Evolutionary conservation across 257 asterid species (phyloP).

Genomic region (Lycium ferocissimum): DNA sequence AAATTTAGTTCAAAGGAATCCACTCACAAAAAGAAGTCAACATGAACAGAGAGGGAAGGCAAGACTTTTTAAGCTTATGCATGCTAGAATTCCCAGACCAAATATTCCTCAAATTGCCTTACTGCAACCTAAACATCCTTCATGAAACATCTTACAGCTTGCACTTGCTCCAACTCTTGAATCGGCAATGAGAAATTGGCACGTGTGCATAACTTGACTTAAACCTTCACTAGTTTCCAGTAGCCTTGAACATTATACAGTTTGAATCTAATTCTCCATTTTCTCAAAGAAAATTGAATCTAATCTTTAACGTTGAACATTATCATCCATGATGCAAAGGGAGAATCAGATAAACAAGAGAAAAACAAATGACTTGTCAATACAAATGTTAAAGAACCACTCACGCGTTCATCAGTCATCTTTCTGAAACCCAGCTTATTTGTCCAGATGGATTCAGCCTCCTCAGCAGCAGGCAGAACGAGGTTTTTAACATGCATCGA

Average conservation of each 20-base stretch:
- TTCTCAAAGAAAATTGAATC: not conserved
- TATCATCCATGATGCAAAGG: conserved; percentile 10
- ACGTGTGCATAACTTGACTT: not conserved
- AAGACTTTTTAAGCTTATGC: conserved; percentile 19
- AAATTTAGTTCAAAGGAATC: not conserved
- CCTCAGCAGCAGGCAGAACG: conserved; percentile 97
- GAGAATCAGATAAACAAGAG: conserved; percentile 18
- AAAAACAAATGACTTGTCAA: not conserved
- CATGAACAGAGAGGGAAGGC: not conserved
- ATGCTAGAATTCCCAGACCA: not conserved
- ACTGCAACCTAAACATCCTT: not conserved
- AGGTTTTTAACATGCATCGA: conserved; percentile 81
- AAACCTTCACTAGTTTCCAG: not conserved
- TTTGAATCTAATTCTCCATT: not conserved
- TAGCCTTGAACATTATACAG: conserved; percentile 1
- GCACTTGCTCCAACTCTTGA: not conserved
- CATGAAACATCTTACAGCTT: conserved; percentile 11
- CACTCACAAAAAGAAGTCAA: not conserved
- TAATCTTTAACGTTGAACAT: not conserved
- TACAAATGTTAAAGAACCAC: conserved; percentile 37
- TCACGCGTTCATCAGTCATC: conserved; percentile 78
- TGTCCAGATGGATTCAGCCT: conserved; percentile 97
- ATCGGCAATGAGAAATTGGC: not conserved
- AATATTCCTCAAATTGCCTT: not conserved
- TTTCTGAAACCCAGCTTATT: conserved; percentile 89